Evolutionary conservation across 768 basidiomycete species (phyloP), one percentile per base, ranked within the genome.

Genomic region (Tylopilus plumbeoviolaceoides): DNA sequence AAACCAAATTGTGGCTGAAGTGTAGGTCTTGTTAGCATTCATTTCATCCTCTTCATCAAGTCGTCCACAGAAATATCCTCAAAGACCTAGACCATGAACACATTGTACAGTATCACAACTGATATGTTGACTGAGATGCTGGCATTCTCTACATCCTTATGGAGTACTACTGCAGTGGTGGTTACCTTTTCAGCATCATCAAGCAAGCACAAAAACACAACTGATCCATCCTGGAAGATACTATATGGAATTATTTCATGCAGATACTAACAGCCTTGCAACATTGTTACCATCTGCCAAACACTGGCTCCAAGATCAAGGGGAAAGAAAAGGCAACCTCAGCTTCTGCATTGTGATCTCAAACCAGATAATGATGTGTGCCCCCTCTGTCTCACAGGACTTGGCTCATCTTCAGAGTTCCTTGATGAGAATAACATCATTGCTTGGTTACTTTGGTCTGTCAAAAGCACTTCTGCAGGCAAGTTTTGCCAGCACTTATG

Each of bases 311-410:
- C 6, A 58, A 62, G 40, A 12, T 54, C 23, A 80, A 79, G 17
- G 73, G 76, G n/a, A 78, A 69, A 58, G 78, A 83, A 48, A 71
- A n/a, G 76, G 59, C 73, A 86, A 44, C 76, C 81, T 9, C 89
- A 89, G 60, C 91, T 98, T 57, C 69, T 99, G 51, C 97, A 99
- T 73, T 75, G 97, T 18, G 97, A 98, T 73, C 68, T 99, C 55
- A 99, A 99, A 70, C 97, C 97, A 0, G 97, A 99, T 70, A 98
- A 98, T 73, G 92, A 94, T 89, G 56, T 21, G 83, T 70, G 15
- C 11, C 30, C 28, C 4, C 54, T 10, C 38, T 28, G 6, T 10
- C 36, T 42, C 27, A 31, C 38, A 4, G 44, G 2, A 0, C 28
- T 8, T 28, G 27, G 4, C 31, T 5, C 40, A 1, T 46, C 10